phyloP scores from a whole-genome alignment of 2,329 filamentous ascomycete genomes.

The Fusarium redolens region DNA sequence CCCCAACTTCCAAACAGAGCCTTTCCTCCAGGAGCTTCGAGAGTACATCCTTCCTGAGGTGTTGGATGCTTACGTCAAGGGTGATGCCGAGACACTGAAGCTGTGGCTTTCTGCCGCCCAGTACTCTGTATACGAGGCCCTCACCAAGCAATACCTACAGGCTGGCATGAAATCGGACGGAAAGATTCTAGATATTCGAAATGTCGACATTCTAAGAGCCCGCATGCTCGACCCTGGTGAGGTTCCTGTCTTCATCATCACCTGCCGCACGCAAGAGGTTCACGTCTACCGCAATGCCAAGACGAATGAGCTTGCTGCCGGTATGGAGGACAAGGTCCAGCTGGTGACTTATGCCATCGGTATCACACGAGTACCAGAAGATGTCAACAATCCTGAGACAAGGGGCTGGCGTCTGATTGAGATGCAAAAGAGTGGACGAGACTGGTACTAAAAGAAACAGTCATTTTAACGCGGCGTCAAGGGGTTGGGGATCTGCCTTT shows the following conservation, averaged over 20 bases:
- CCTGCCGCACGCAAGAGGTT: conserved; percentile 95
- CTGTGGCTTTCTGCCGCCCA: conserved; percentile 97
- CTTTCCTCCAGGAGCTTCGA: conserved; percentile 93
- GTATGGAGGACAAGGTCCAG: conserved; percentile 99
- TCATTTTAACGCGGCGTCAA: conserved; percentile 40
- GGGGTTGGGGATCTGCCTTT: conserved; percentile 34
- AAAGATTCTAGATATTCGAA: conserved; percentile 92
- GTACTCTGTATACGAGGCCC: conserved; percentile 95
- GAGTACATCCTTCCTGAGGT: conserved; percentile 99
- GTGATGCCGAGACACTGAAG: conserved; percentile 89
- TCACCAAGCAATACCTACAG: conserved; percentile 95
- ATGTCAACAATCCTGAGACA: conserved; percentile 97
- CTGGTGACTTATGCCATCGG: conserved; percentile 98
- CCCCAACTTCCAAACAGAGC: conserved; percentile 92
- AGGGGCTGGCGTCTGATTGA: conserved; percentile 97
- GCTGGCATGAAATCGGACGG: conserved; percentile 95
- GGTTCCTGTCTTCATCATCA: conserved; percentile 96
- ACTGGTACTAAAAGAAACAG: conserved; percentile 69
- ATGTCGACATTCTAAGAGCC: conserved; percentile 88
- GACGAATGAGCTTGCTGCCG: conserved; percentile 87
- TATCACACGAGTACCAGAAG: conserved; percentile 91
- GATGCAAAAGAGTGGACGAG: conserved; percentile 96
- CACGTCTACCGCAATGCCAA: conserved; percentile 97
- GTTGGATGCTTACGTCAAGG: conserved; percentile 97
- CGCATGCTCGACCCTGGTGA: conserved; percentile 86